Evolutionary conservation across 495 filamentous ascomycete species (phyloP).

Genomic region (Lepidopterella palustris): DNA sequence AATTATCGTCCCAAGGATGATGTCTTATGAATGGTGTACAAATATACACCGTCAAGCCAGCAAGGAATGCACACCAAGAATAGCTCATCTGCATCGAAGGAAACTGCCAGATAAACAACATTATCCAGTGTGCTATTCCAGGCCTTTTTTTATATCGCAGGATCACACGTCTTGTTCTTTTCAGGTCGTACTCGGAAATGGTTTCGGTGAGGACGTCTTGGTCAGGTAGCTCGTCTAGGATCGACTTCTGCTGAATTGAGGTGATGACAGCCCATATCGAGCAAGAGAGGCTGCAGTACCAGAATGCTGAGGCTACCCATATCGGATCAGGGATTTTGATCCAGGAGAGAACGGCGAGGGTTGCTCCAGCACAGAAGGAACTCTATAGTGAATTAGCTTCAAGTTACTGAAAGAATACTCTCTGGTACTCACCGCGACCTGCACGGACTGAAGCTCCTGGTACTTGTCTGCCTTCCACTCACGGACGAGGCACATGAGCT

Average conservation of each 20-base stretch:
- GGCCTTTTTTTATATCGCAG: constrained; percentile 19
- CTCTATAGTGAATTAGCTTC: constrained; percentile 4
- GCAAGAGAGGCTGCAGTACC: constrained; percentile 18
- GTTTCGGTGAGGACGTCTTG: constrained; percentile 4
- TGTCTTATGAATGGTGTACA: constrained; percentile 17
- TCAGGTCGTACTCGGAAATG: constrained; percentile 13
- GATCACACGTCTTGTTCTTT: constrained; percentile 12
- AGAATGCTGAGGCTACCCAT: constrained; percentile 18
- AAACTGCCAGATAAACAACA: constrained; percentile 27
- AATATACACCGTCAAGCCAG: constrained; percentile 21
- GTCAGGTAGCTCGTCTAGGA: constrained; percentile 20
- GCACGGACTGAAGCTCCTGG: constrained; percentile 21
- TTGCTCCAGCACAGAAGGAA: constrained; percentile 23
- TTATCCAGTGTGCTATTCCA: constrained; percentile 16
- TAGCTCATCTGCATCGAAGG: constrained; percentile 23
- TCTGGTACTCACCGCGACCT: constrained; percentile 17
- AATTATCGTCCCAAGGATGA: constrained; percentile 4
- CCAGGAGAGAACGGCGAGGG: constrained; percentile 17
- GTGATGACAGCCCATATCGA: constrained; percentile 24
- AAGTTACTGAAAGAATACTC: background rate
- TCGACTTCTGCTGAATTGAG: constrained; percentile 21
- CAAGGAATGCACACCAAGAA: constrained; percentile 20
- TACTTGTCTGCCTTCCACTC: constrained; percentile 23
- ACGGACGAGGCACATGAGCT: background rate
- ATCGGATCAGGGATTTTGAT: background rate